Base-by-base conservation (phyloP, 108 stramenopile genomes). In the Cyclotella atomus region DNA sequence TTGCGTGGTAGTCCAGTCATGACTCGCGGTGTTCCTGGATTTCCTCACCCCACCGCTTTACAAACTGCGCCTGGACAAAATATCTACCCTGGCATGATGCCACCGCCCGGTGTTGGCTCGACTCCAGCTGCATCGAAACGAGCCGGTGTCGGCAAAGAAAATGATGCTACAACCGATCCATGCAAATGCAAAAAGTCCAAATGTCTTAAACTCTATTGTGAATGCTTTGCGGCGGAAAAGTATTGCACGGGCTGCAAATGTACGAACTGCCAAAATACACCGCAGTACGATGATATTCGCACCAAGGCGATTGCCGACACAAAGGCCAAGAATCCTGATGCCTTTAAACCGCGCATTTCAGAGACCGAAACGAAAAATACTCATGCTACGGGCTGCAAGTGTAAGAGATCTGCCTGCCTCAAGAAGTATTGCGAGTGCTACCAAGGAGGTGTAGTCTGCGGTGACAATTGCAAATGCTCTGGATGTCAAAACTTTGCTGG, bases 391-490 rank as follows among this genome's bases (percentile, higher is more conserved):
- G 98, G 99, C 28, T 99, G 99, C 73, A 88, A 88, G 76, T 99
- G 99, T 86, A 95, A 91, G 65, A 91, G 89, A 66, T 91, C 91
- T 3, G 82, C 81, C 25, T 99, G 99, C 84, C 87, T 99, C 47
- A 99, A 99, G 73, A 98, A 97, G 66, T 98, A 97, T 71, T 99
- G 99, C 84, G 99, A 99, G 83, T 99, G 99, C 81, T 99, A 97
- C 72, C 82, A 93, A 63, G 97, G 89, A 9, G 95, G 94, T 60
- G 85, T 92, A 7, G 77, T 92, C 7, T 99, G 99, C 68, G 95
- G 96, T 21, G 59, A 43, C 8, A 97, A 95, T 55, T 99, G 99
- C 89, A 96, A 97, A 75, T 99, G 99, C 74, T 71, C 57, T 30
- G 84, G 89, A 33, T 99, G 99, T 76, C 64, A 87, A 63, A 98